These are phyloP conservation scores for Dictyostelium capitatum DNA, from an alignment of 78 protist genomes.

Conservation along the genomic window DNA sequence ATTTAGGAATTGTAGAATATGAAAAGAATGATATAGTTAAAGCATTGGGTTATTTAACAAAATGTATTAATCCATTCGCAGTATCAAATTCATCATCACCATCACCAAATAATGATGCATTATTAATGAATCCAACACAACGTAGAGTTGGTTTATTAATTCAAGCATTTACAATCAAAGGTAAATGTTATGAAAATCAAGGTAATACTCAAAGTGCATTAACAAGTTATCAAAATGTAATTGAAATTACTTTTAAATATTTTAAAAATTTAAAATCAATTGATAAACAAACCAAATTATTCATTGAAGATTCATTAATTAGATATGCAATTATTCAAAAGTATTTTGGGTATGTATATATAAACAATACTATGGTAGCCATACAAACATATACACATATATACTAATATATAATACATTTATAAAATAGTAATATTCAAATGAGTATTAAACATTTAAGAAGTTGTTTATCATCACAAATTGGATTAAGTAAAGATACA, in stretches of 20 bases:
- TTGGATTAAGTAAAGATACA: constrained; percentile 2
- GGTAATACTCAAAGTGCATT: constrained; percentile 37
- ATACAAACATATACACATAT: too few relatives aligned
- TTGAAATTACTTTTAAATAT: constrained; percentile 33
- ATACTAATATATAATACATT: background rate
- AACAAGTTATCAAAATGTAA: constrained; percentile 23
- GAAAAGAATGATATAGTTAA: constrained; percentile 48
- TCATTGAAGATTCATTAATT: constrained; percentile 37
- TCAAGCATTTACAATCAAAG: constrained; percentile 51
- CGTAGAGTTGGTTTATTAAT: constrained; percentile 38
- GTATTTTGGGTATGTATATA: constrained; percentile 44
- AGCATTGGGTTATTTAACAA: constrained; percentile 19
- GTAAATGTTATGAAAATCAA: constrained; percentile 61
- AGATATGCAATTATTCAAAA: constrained; percentile 28
- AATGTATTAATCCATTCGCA: constrained; percentile 28
- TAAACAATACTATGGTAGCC: too few relatives aligned
- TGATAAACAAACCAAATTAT: constrained; percentile 33
- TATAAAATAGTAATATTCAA: background rate
- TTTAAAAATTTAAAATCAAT: constrained; percentile 34
- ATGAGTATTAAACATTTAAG: constrained; percentile 34
- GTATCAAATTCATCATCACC: background rate
- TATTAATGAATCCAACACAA: constrained; percentile 16
- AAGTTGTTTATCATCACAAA: constrained; percentile 40
- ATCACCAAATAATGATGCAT: background rate
- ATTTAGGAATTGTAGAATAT: constrained; percentile 62